phyloP scores from a whole-genome alignment of 179 eudicot species.

The Beta lomatogona region DNA sequence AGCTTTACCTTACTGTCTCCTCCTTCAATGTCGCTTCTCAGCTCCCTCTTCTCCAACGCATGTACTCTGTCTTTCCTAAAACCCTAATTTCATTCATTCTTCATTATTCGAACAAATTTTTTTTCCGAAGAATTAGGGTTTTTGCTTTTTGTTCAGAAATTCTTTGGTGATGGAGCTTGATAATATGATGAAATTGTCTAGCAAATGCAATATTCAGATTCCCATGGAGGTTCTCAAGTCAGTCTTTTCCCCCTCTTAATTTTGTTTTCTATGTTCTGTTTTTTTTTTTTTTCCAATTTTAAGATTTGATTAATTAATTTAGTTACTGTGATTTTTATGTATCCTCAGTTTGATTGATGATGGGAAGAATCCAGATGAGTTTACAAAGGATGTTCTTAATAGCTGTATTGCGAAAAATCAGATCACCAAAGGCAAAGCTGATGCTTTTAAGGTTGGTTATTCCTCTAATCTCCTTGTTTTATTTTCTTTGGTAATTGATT shows the following conservation, averaged over 20 bases:
- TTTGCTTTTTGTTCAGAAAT: conserved; percentile 43
- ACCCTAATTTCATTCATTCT: not conserved
- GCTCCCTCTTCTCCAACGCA: conserved; percentile 78
- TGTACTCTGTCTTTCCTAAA: conserved; percentile 40
- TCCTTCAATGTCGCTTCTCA: conserved; percentile 77
- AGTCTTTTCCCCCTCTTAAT: conserved; percentile 16
- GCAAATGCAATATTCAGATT: conserved; percentile 74
- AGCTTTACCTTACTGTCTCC: conserved; percentile 81
- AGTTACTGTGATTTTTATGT: not conserved
- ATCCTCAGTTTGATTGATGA: conserved; percentile 70
- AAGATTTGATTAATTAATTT: not conserved
- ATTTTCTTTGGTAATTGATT: not conserved
- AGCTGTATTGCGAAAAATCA: conserved; percentile 79
- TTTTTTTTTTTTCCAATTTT: not conserved
- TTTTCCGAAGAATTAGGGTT: conserved; percentile 11
- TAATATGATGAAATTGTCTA: conserved; percentile 70
- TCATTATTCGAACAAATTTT: too few relatives aligned
- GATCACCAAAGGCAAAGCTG: conserved; percentile 87
- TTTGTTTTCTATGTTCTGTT: not conserved
- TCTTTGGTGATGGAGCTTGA: conserved; percentile 74
- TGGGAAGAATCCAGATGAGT: conserved; percentile 89
- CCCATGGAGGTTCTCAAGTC: conserved; percentile 88
- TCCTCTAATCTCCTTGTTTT: not conserved
- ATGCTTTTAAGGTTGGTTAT: conserved; percentile 66
- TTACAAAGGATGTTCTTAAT: conserved; percentile 71